Percentiles rank a stretch among this genome's conserved stretches.
Evolutionary conservation across 352 stramenopile genomes (phyloP).

Genomic region (Thraustochytrium sp.): DNA sequence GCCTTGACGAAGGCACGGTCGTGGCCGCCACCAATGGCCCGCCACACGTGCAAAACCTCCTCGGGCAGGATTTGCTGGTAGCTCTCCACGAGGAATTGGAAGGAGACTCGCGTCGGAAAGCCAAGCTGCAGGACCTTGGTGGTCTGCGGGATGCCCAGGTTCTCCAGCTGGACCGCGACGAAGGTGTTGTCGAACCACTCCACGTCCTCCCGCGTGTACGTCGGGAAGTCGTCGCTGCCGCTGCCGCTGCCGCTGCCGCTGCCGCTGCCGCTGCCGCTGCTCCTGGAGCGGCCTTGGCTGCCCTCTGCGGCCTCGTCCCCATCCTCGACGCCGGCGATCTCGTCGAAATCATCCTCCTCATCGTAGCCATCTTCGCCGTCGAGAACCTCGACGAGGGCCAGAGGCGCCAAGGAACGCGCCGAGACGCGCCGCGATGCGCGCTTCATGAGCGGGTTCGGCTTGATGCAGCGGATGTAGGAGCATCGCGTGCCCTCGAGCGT

Average conservation of each 20-base stretch:
- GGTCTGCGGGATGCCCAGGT: slow-evolving; percentile 36
- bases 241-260: neutral
- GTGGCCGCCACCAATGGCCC: neutral
- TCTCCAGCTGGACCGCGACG: slow-evolving; percentile 35
- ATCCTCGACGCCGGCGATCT: neutral
- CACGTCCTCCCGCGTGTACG: too few relatives aligned
- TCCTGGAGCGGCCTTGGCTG: neutral
- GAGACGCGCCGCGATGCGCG: too few relatives aligned
- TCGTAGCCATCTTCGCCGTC: too few relatives aligned
- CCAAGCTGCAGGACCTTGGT: slow-evolving; percentile 32
- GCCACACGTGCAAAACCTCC: neutral
- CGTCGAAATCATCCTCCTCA: neutral
- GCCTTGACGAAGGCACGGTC: slow-evolving; percentile 28
- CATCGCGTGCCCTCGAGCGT: slow-evolving; percentile 72
- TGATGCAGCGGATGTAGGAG: slow-evolving; percentile 54
- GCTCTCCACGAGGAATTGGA: neutral
- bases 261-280: neutral
- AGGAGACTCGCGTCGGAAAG: slow-evolving; percentile 36
- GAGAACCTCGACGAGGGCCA: too few relatives aligned
- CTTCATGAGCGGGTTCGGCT: slow-evolving; percentile 38
- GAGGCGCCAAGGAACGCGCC: too few relatives aligned
- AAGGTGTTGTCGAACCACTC: slow-evolving; percentile 45
- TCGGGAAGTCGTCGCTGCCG: neutral
- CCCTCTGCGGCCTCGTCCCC: neutral
- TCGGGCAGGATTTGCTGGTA: neutral